phyloP scores from a whole-genome alignment of 1,284 basidiomycete genomes.

The Ceratobasidium theobromae region DNA sequence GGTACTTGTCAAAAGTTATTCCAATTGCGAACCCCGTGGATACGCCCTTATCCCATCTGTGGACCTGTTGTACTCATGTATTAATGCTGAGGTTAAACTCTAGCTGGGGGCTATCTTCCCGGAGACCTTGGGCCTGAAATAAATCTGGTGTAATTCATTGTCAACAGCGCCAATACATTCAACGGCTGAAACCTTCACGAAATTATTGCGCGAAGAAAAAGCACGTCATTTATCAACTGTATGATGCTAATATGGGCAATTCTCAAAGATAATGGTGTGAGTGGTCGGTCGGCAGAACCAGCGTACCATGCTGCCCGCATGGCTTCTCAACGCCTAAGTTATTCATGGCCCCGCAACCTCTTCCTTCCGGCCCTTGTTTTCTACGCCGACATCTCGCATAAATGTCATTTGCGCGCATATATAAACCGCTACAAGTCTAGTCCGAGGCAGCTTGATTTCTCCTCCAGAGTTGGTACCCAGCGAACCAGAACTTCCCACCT shows the following conservation, averaged over 20 bases:
- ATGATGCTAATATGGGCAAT: neutral
- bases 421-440: neutral
- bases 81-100: too few relatives aligned
- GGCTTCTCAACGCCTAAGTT: conserved; percentile 2
- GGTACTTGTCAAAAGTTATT: neutral
- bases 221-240: too few relatives aligned
- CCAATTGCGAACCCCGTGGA: too few relatives aligned
- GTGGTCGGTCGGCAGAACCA: conserved; percentile 12
- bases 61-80: neutral
- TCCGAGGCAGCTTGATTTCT: neutral
- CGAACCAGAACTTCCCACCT: neutral
- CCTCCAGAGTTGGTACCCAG: neutral
- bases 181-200: too few relatives aligned
- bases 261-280: neutral
- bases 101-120: too few relatives aligned
- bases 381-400: neutral
- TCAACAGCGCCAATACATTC: too few relatives aligned
- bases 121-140: too few relatives aligned
- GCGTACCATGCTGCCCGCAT: conserved; percentile 6
- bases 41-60: too few relatives aligned
- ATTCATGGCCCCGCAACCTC: neutral
- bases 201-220: too few relatives aligned
- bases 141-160: too few relatives aligned
- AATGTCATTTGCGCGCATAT: conserved; percentile 1
- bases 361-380: neutral